A percentile compares a stretch with the other conserved stretches of the same genome.
Conservation (phyloP, 805 yeast species). For the Wickerhamomyces canadensis region DNA sequence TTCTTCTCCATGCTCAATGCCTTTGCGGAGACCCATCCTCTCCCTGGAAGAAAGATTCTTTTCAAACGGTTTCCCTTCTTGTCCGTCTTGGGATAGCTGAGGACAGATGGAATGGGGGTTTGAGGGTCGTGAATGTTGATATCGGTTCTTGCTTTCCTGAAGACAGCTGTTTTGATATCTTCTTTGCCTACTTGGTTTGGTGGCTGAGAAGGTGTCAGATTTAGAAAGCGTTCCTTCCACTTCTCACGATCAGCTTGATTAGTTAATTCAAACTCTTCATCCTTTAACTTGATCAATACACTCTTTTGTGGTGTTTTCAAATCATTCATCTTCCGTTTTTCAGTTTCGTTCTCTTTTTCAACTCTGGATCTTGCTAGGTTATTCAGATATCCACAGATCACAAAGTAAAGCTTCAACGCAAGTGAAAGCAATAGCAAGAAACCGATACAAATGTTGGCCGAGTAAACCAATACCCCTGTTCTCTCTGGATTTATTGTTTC, state of each 20-base stretch:
- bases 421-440: too few relatives aligned
- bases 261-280: constrained; percentile 7
- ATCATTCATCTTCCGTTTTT: too few relatives aligned
- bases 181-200: neutral
- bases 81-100: constrained; percentile 24
- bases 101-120: constrained; percentile 19
- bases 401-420: too few relatives aligned
- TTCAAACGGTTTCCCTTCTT: constrained; percentile 35
- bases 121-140: constrained; percentile 17
- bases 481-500: too few relatives aligned
- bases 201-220: neutral
- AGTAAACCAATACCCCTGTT: too few relatives aligned
- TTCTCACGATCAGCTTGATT: constrained; percentile 3
- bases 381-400: too few relatives aligned
- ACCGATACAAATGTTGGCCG: too few relatives aligned
- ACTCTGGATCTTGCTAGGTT: too few relatives aligned
- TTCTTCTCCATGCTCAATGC: constrained; percentile 12
- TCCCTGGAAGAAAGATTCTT: constrained; percentile 41
- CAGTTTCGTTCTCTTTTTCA: too few relatives aligned
- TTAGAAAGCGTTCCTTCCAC: constrained; percentile 8
- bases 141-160: constrained; percentile 15
- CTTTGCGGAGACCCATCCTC: constrained; percentile 43
- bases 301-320: neutral
- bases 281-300: constrained; percentile 1
- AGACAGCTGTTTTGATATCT: constrained; percentile 3